A percentile compares a stretch with the other conserved stretches of the same genome.
Evolutionary conservation across 2,329 filamentous ascomycete species (phyloP).

Genomic region (Ceratocystiopsis sp.): DNA sequence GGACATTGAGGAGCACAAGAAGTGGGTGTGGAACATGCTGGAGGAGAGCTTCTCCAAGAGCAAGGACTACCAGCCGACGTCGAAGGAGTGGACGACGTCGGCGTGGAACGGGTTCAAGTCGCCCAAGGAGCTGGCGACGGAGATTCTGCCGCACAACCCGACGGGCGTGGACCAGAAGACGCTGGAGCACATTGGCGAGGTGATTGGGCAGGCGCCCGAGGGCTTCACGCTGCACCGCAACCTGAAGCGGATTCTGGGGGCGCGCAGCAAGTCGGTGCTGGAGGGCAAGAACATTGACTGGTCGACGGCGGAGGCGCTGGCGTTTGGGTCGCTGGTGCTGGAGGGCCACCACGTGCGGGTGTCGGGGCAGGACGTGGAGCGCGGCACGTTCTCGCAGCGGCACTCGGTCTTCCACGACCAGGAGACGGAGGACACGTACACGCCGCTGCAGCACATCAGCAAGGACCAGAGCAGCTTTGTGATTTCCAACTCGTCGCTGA

Average conservation of each 20-base stretch:
- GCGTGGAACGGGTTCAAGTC: slow-evolving; percentile 99
- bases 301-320: slow-evolving; percentile 89
- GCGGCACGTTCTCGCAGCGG: slow-evolving; percentile 97
- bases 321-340: slow-evolving; percentile 76
- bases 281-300: slow-evolving; percentile 96
- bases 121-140: slow-evolving; percentile 88
- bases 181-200: slow-evolving; percentile 65
- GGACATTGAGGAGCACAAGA: slow-evolving; percentile 96
- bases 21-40: slow-evolving; percentile 99
- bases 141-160: slow-evolving; percentile 80
- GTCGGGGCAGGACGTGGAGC: slow-evolving; percentile 96
- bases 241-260: slow-evolving; percentile 84
- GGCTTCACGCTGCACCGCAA: slow-evolving; percentile 85
- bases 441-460: slow-evolving; percentile 74
- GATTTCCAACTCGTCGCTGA: slow-evolving; percentile 86
- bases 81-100: slow-evolving; percentile 96
- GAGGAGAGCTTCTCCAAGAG: slow-evolving; percentile 95
- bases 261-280: slow-evolving; percentile 76
- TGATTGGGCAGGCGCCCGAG: slow-evolving; percentile 64
- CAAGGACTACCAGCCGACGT: slow-evolving; percentile 91
- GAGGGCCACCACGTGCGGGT: slow-evolving; percentile 97
- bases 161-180: slow-evolving; percentile 61
- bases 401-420: slow-evolving; percentile 97
- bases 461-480: slow-evolving; percentile 90
- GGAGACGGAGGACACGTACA: slow-evolving; percentile 83